Percentiles rank a stretch among this genome's conserved stretches.
phyloP scores from a whole-genome alignment of 2,329 filamentous ascomycete genomes.

The Rutstroemia sp. region DNA sequence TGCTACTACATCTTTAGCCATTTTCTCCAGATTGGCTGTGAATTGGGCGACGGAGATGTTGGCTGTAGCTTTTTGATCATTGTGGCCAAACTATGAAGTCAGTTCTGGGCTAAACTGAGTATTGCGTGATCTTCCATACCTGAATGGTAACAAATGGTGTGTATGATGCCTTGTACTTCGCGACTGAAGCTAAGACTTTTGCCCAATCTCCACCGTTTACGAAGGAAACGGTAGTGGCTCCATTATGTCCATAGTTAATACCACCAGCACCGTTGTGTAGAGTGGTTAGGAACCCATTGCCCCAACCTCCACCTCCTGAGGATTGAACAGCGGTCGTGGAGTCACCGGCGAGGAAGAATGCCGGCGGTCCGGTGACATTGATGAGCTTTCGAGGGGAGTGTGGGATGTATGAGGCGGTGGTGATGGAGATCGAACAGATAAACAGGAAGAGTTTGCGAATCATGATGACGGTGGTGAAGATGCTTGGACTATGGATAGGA shows the following conservation, averaged over 20 bases:
- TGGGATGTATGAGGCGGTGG: not conserved
- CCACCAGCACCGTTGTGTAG: slow-evolving; percentile 28
- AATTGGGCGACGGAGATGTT: slow-evolving; percentile 35
- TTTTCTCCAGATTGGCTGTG: slow-evolving; percentile 35
- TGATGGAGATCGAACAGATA: not conserved
- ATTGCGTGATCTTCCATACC: slow-evolving; percentile 20
- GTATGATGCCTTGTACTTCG: slow-evolving; percentile 28
- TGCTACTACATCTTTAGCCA: slow-evolving; percentile 25
- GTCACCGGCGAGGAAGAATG: slow-evolving; percentile 36
- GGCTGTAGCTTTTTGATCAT: slow-evolving; percentile 40
- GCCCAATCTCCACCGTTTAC: slow-evolving; percentile 39
- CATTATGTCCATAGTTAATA: slow-evolving; percentile 41
- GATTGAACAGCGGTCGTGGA: slow-evolving; percentile 30
- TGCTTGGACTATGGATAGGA: too few relatives aligned
- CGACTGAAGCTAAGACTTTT: slow-evolving; percentile 34
- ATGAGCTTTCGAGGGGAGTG: not conserved
- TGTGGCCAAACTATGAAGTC: slow-evolving; percentile 38
- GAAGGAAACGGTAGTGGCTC: slow-evolving; percentile 40
- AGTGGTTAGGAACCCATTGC: slow-evolving; percentile 40
- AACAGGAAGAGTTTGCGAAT: too few relatives aligned
- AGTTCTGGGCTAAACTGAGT: not conserved
- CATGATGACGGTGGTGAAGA: too few relatives aligned
- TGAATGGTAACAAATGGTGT: slow-evolving; percentile 43
- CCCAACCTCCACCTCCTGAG: slow-evolving; percentile 35
- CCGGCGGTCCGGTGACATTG: slow-evolving; percentile 21